phyloP scores from a whole-genome alignment of 768 basidiomycete genomes.

The Candolleomyces efflorescens region DNA sequence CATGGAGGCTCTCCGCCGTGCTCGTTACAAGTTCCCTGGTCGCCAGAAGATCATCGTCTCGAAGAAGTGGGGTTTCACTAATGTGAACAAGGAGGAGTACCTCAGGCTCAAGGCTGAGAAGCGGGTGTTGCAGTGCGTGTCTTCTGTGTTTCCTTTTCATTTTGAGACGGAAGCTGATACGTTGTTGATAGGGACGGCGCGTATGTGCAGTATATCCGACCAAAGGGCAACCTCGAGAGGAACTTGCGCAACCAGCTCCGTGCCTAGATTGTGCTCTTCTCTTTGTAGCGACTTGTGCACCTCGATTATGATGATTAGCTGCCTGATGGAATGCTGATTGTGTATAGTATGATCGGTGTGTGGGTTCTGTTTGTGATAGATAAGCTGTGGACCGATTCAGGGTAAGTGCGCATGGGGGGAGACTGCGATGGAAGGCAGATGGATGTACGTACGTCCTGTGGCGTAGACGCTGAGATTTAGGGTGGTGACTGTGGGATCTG shows the following conservation, averaged over 20 bases:
- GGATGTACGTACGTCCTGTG: conserved; percentile 1
- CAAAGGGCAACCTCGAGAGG: conserved; percentile 78
- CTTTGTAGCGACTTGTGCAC: conserved; percentile 9
- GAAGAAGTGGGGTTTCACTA: conserved; percentile 99
- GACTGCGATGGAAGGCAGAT: background rate
- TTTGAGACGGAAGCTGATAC: background rate
- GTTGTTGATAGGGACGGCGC: conserved; percentile 76
- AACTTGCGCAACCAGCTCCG: conserved; percentile 83
- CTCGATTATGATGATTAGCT: background rate
- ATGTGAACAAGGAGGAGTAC: conserved; percentile 88
- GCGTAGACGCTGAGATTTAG: background rate
- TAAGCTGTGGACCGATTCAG: no score
- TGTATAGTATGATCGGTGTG: no score
- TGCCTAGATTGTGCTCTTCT: conserved; percentile 42
- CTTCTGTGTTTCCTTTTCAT: conserved; percentile 2
- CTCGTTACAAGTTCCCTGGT: conserved; percentile 99
- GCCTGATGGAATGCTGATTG: no score
- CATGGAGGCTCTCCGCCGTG: conserved; percentile 95
- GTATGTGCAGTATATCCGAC: conserved; percentile 90
- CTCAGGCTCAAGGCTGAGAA: conserved; percentile 84
- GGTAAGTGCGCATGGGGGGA: no score
- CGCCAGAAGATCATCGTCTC: conserved; percentile 96
- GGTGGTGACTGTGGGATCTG: conserved; percentile 39
- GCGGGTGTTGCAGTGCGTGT: conserved; percentile 78
- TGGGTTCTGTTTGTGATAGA: no score